These are phyloP conservation scores for Cercospora janseana DNA, from an alignment of 2,329 filamentous ascomycete species.

Conservation along the genomic window DNA sequence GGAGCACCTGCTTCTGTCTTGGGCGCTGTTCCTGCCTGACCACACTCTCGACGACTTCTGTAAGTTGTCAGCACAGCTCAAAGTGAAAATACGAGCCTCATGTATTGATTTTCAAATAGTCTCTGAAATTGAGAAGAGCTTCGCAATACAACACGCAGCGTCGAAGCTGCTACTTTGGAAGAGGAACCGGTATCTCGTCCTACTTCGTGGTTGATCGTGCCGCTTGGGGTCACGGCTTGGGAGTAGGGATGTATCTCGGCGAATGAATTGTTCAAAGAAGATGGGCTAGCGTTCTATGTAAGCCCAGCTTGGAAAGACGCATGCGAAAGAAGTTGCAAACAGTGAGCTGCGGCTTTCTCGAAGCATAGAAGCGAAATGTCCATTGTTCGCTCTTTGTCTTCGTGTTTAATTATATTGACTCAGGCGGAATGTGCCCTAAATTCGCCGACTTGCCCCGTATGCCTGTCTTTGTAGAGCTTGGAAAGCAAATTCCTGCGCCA, in stretches of 20 bases:
- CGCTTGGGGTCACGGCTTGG: too few species aligned
- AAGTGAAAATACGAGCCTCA: conserved; percentile 1
- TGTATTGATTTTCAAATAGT: neutral
- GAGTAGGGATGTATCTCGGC: too few species aligned
- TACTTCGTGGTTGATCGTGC: neutral
- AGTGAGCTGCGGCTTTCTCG: neutral
- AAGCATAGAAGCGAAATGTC: neutral
- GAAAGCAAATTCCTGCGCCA: too few species aligned
- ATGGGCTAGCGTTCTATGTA: too few species aligned
- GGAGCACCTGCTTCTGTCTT: conserved; percentile 19
- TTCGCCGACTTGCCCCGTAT: neutral
- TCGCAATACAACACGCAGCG: neutral
- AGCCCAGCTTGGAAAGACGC: too few species aligned
- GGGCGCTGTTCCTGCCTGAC: conserved; percentile 8
- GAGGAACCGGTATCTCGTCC: neutral
- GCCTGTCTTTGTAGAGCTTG: too few species aligned
- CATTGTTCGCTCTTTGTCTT: conserved; percentile 16
- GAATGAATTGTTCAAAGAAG: neutral
- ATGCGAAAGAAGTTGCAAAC: neutral
- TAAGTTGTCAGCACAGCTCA: conserved; percentile 16
- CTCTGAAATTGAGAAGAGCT: neutral
- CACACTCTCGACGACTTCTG: conserved; percentile 19
- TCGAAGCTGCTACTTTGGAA: conserved; percentile 5
- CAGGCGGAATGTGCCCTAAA: conserved; percentile 12
- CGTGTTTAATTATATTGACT: conserved; percentile 11